A percentile compares a stretch with the other conserved stretches of the same genome.
Evolutionary conservation across 2,329 filamentous ascomycete genomes (phyloP).

Genomic region (Cryphonectria naterciae): DNA sequence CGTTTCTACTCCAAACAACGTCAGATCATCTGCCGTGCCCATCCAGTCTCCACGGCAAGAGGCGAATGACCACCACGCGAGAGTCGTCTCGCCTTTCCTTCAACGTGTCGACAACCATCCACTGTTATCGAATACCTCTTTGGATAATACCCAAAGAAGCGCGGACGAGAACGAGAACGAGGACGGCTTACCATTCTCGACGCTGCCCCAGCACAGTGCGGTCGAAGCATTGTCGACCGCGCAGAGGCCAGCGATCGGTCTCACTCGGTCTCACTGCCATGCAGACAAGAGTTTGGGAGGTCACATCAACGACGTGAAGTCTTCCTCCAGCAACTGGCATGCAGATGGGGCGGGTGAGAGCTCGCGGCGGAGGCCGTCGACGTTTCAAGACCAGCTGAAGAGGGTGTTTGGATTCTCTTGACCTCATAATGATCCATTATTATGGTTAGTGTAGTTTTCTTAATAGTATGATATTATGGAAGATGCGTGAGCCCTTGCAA

Average conservation of each 20-base stretch:
- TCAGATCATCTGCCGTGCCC: not conserved
- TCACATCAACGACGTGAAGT: not conserved
- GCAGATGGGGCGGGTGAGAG: not conserved
- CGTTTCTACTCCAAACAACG: not conserved
- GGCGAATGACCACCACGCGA: not conserved
- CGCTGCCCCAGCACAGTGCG: not conserved
- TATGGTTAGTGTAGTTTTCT: not conserved
- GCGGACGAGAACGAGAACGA: not conserved
- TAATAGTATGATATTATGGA: not conserved
- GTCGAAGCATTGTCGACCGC: not conserved
- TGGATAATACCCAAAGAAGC: not conserved
- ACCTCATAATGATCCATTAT: not conserved
- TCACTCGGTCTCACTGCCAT: not conserved
- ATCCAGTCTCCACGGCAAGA: not conserved
- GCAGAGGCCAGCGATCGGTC: no score
- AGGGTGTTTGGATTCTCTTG: slow-evolving; percentile 25
- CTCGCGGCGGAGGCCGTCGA: not conserved
- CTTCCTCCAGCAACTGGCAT: not conserved
- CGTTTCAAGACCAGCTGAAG: slow-evolving; percentile 27
- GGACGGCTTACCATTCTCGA: not conserved
- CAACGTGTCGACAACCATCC: not conserved
- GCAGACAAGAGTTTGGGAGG: not conserved
- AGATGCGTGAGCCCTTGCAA: not conserved
- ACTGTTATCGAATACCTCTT: not conserved
- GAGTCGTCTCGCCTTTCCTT: not conserved